These are phyloP conservation scores for Bretschneidera sinensis DNA, from an alignment of 345 rosid genomes.

Conservation along the genomic window DNA sequence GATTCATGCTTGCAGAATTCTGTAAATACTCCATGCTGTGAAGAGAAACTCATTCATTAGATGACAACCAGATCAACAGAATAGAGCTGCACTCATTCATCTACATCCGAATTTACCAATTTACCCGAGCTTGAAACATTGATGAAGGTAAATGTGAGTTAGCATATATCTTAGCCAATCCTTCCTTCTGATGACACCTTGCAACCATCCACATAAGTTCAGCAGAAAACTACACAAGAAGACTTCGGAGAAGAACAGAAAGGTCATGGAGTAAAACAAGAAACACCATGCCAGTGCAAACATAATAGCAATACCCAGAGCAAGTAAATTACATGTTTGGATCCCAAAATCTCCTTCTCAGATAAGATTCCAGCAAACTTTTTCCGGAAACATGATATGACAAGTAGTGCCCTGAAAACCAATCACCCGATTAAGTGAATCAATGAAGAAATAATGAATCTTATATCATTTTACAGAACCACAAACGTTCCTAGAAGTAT, in stretches of 20 bases:
- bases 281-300: slow-evolving; percentile 6
- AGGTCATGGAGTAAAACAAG: slow-evolving; percentile 17
- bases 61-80: slow-evolving; percentile 9
- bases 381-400: slow-evolving; percentile 55
- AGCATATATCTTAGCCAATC: slow-evolving; percentile 57
- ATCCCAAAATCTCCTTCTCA: slow-evolving; percentile 58
- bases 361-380: slow-evolving; percentile 50
- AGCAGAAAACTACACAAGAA: slow-evolving; percentile 18
- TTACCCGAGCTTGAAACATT: slow-evolving; percentile 68
- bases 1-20: slow-evolving; percentile 62
- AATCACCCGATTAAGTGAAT: slow-evolving; percentile 12
- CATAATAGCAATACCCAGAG: slow-evolving; percentile 4
- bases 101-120: slow-evolving; percentile 31
- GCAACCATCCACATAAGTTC: slow-evolving; percentile 36
- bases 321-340: slow-evolving; percentile 53
- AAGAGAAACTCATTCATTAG: slow-evolving; percentile 22
- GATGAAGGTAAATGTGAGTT: slow-evolving; percentile 48
- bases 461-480: background rate
- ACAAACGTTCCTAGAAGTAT: slow-evolving; percentile 4
- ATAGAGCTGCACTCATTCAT: slow-evolving; percentile 14
- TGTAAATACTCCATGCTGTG: slow-evolving; percentile 60
- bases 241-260: slow-evolving; percentile 4
- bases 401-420: slow-evolving; percentile 66
- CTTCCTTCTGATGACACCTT: slow-evolving; percentile 68
- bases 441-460: slow-evolving; percentile 15